Evolutionary conservation across 140 eudicot genomes (phyloP).

Genomic region (Bidens hawaiensis): DNA sequence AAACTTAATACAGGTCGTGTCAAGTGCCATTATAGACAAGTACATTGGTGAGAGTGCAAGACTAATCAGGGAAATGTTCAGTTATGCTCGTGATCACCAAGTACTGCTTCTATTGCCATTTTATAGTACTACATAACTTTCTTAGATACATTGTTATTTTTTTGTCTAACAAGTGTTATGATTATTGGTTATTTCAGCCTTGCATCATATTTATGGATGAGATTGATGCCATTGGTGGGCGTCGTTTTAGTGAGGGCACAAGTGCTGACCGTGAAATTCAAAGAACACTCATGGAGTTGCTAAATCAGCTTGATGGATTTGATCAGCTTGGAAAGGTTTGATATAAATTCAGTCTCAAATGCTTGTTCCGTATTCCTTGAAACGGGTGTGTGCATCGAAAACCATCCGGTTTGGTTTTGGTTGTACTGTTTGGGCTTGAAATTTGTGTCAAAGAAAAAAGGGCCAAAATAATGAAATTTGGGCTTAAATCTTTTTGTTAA

Average conservation of each 20-base stretch:
- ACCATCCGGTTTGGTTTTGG: no score
- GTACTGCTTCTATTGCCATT: conserved; percentile 33
- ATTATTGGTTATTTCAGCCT: conserved; percentile 44
- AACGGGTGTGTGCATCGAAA: no score
- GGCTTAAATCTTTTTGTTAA: no score
- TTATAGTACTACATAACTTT: not conserved
- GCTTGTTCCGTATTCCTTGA: not conserved
- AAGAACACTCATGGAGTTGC: conserved; percentile 94
- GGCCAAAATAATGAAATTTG: no score
- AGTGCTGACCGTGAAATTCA: conserved; percentile 99
- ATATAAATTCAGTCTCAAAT: not conserved
- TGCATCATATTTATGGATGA: conserved; percentile 98
- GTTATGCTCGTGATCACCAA: conserved; percentile 98
- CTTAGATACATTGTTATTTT: not conserved
- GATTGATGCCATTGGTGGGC: conserved; percentile 98
- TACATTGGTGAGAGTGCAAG: conserved; percentile 99
- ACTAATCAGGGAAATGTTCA: conserved; percentile 93
- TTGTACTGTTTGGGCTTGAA: no score
- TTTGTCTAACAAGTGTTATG: not conserved
- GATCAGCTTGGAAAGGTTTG: conserved; percentile 96
- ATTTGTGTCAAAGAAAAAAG: no score
- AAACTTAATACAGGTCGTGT: conserved; percentile 64
- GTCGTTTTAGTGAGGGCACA: conserved; percentile 98
- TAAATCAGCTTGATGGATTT: conserved; percentile 97
- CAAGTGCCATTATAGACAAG: conserved; percentile 96